Base-by-base conservation (phyloP, 805 yeast genomes). In the Candida coleopterorum region DNA sequence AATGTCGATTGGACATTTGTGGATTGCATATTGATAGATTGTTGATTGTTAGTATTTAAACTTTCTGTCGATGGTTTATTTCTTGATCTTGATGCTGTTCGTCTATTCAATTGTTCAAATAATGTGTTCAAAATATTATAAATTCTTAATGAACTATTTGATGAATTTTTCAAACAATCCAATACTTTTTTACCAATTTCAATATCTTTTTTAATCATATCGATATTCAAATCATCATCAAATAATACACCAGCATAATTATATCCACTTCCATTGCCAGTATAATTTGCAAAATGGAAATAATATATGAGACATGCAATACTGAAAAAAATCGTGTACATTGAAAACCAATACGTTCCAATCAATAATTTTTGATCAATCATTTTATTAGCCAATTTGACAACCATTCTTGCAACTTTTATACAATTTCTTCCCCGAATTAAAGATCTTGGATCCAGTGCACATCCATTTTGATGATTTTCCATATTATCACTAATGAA, bases 301-400 rank as follows among this genome's bases (percentile, higher is more conserved):
- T 87, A 86, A 50, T 81, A 85, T 12, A 85, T 83, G 48, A 87
- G 66, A 51, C 95, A 84, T 1, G 95, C 94, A 41, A 87, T 87
- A 2, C 94, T 80, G 60, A 85, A 86, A 55, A 87, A 88, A 4
- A 88, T 81, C 0, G 96, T 85, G 56, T 88, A 88, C 52, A 85
- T 83, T 6, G 93, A 79, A 53, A 86, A 88, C 95, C 96, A 87
- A 53, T 88, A 89, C 2, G 93, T 84, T 1, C 95, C 95, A 45
- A 80, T 76, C 26, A 88, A 63, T 56, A 85, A 68, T 40, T 80
- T 71, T 43, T 79, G 76, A 45, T 75, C 72, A 43, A 83, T 79
- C 87, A 88, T 77, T 50, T 82, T 87, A 47, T 83, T 78, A 0
- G 95, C 87, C 39, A 86, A 56, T 48, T 80, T 79, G 12, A 88